Conservation (phyloP, 768 basidiomycete species). For the Phanerochaete sordida region DNA sequence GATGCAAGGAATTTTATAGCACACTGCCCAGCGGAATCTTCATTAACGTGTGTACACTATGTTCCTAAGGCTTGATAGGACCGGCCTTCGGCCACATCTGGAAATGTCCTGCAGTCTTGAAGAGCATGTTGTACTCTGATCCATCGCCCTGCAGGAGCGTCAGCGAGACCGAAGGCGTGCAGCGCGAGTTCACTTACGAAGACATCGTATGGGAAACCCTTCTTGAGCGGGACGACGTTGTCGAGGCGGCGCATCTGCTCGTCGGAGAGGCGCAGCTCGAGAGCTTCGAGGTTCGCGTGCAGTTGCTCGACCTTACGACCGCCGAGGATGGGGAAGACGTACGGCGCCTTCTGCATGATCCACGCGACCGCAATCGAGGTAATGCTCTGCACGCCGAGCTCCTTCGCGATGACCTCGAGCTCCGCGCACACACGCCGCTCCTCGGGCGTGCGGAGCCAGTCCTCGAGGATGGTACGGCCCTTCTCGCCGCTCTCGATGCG, state of each 20-base stretch:
- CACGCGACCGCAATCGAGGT: slow-evolving; percentile 46
- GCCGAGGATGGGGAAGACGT: slow-evolving; percentile 47
- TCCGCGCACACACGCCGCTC: slow-evolving; percentile 39
- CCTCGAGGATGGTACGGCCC: slow-evolving; percentile 17
- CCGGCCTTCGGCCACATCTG: not conserved
- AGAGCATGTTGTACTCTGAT: slow-evolving; percentile 10
- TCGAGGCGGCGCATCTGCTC: slow-evolving; percentile 46
- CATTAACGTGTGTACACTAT: too few relatives aligned
- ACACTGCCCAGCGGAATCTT: too few relatives aligned
- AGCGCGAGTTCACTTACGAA: too few relatives aligned
- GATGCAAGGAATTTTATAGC: too few relatives aligned
- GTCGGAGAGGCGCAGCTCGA: slow-evolving; percentile 37
- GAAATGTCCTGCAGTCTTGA: not conserved
- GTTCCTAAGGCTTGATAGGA: slow-evolving; percentile 10
- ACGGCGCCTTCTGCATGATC: slow-evolving; percentile 46
- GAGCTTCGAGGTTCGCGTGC: slow-evolving; percentile 43
- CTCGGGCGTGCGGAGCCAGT: slow-evolving; percentile 43
- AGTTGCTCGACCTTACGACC: slow-evolving; percentile 48
- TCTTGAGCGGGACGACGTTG: slow-evolving; percentile 35
- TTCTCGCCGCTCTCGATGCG: slow-evolving; percentile 24
- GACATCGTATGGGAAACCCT: slow-evolving; percentile 36
- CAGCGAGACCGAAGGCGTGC: too few relatives aligned
- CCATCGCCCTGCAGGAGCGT: slow-evolving; percentile 33
- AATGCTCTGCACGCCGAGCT: slow-evolving; percentile 32
- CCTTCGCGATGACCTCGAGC: slow-evolving; percentile 45